Percentiles rank a stretch among this genome's conserved stretches.
Conservation (phyloP, 2,329 filamentous ascomycete species). For the Microsporum audouinii region DNA sequence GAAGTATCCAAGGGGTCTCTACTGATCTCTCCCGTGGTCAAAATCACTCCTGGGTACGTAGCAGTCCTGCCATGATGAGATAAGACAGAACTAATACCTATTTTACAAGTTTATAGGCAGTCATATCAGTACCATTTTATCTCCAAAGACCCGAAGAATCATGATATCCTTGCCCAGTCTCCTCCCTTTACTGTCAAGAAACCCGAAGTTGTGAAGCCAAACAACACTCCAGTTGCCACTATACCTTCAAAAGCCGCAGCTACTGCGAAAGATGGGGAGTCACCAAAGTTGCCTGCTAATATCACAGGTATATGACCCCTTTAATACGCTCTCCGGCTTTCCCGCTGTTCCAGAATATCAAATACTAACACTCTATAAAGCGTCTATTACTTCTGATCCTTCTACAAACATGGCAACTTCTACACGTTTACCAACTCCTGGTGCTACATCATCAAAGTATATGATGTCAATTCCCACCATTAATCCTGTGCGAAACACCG, state of each 20-base stretch:
- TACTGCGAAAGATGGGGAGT: neutral
- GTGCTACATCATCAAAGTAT: neutral
- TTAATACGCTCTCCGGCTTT: neutral
- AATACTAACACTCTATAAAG: neutral
- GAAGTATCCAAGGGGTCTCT: constrained; percentile 23
- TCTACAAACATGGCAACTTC: neutral
- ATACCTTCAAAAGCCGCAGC: neutral
- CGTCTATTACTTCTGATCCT: neutral
- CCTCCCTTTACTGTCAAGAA: constrained; percentile 23
- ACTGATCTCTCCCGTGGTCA: neutral
- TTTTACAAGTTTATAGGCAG: constrained; percentile 15
- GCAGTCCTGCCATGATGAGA: too few species aligned
- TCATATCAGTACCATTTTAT: constrained; percentile 36
- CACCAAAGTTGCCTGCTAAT: neutral
- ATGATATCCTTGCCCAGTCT: constrained; percentile 35
- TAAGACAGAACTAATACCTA: neutral
- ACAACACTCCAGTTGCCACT: neutral
- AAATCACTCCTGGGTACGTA: constrained; percentile 6
- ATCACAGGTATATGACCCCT: neutral
- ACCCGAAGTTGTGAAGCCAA: neutral
- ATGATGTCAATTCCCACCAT: neutral
- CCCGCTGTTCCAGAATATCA: neutral
- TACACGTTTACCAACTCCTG: neutral
- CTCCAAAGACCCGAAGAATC: constrained; percentile 23
- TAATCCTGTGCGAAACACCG: neutral